Conservation (phyloP, 345 rosid genomes). For the Tarenaya hassleriana region DNA sequence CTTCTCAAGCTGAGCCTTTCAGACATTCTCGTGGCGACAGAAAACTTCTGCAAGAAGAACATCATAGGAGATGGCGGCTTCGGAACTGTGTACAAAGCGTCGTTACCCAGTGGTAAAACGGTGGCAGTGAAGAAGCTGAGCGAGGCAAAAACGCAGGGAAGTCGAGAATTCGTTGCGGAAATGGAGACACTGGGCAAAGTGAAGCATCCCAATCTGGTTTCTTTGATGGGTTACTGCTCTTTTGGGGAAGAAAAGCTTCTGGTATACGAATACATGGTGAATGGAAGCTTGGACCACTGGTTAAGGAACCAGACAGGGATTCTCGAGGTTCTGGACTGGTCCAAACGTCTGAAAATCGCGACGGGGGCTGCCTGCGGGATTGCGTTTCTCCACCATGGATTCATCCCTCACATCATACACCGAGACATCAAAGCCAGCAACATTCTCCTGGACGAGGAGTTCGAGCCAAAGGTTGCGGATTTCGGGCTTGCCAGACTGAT, state of each 20-base stretch:
- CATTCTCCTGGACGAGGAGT: conserved; percentile 57
- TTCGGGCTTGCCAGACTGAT: conserved; percentile 85
- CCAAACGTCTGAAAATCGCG: conserved; percentile 67
- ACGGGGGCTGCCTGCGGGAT: conserved; percentile 73
- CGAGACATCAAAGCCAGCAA: too few relatives aligned
- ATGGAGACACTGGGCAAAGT: conserved; percentile 96
- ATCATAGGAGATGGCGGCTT: conserved; percentile 92
- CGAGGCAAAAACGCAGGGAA: conserved; percentile 74
- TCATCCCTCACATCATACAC: conserved; percentile 88
- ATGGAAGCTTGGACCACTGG: conserved; percentile 88
- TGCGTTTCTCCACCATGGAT: conserved; percentile 80
- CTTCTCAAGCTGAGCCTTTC: conserved; percentile 62
- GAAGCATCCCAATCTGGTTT: conserved; percentile 84
- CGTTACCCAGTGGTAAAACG: conserved; percentile 42
- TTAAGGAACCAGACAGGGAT: conserved; percentile 58
- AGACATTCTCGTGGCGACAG: conserved; percentile 73
- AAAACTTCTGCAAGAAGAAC: conserved; percentile 71
- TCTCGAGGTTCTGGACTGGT: conserved; percentile 67
- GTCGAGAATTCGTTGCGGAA: conserved; percentile 83
- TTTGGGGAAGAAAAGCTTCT: conserved; percentile 78
- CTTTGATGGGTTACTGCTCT: conserved; percentile 81
- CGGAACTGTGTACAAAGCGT: conserved; percentile 85
- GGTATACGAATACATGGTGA: conserved; percentile 83
- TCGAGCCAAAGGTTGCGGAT: conserved; percentile 86
- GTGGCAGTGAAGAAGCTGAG: conserved; percentile 94